Evolutionary conservation across 805 yeast genomes (phyloP).

Genomic region (Myxozyma nipponensis): DNA sequence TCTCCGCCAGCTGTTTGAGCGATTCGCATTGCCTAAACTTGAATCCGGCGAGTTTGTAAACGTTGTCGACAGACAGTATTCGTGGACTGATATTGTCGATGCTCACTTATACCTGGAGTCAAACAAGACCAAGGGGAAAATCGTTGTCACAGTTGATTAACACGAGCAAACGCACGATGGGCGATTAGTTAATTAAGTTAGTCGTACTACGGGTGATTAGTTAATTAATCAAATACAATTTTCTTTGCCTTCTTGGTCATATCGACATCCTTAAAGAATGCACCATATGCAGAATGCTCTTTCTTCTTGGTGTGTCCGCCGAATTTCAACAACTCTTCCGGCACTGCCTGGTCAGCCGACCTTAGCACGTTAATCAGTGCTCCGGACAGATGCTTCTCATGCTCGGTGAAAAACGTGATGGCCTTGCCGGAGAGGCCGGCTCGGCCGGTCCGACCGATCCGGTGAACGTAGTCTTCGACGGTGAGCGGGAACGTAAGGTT

Average conservation of each 20-base stretch:
- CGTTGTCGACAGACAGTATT: slow-evolving; percentile 29
- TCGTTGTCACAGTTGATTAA: slow-evolving; percentile 26
- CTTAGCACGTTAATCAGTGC: slow-evolving; percentile 87
- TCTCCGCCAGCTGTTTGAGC: slow-evolving; percentile 31
- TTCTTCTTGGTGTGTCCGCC: slow-evolving; percentile 98
- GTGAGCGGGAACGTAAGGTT: slow-evolving; percentile 95
- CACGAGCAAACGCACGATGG: background rate
- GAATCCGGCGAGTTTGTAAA: slow-evolving; percentile 29
- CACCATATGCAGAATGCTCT: slow-evolving; percentile 97
- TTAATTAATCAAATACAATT: slow-evolving; percentile 64
- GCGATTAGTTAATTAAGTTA: background rate
- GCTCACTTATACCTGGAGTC: slow-evolving; percentile 35
- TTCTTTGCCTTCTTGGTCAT: slow-evolving; percentile 79
- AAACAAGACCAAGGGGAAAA: slow-evolving; percentile 34
- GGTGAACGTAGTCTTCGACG: slow-evolving; percentile 93
- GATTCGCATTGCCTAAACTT: slow-evolving; percentile 32
- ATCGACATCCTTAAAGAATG: slow-evolving; percentile 91
- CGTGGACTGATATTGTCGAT: slow-evolving; percentile 28
- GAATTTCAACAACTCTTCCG: slow-evolving; percentile 87
- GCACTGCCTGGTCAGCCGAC: slow-evolving; percentile 93
- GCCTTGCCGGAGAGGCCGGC: slow-evolving; percentile 96
- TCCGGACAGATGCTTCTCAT: slow-evolving; percentile 93
- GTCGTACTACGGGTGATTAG: background rate
- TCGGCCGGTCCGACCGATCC: slow-evolving; percentile 97
- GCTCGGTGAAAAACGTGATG: slow-evolving; percentile 92